These are phyloP conservation scores for Colletotrichum orchidophilum DNA, from an alignment of 2,329 filamentous ascomycete genomes.

Conservation along the genomic window DNA sequence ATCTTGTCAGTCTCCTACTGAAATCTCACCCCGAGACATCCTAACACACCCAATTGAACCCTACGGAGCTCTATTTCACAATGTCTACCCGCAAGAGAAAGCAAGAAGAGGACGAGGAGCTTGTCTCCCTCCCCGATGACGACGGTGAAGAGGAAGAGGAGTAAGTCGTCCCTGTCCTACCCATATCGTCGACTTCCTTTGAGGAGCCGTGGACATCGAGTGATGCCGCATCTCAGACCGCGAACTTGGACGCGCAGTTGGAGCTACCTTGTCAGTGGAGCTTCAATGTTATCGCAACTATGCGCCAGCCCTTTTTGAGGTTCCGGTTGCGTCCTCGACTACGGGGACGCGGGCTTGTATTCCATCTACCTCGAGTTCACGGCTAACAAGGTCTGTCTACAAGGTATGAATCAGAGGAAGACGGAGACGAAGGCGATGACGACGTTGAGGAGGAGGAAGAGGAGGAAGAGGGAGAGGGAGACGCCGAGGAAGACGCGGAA, in stretches of 20 bases:
- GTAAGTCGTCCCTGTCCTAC: slow-evolving; percentile 47
- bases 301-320: not conserved
- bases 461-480: slow-evolving; percentile 45
- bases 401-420: slow-evolving; percentile 52
- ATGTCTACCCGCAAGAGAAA: slow-evolving; percentile 65
- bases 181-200: not conserved
- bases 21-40: not conserved
- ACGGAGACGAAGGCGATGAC: slow-evolving; percentile 51
- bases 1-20: not conserved
- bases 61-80: slow-evolving; percentile 32
- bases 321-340: not conserved
- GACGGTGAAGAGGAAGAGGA: slow-evolving; percentile 63
- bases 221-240: not conserved
- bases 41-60: slow-evolving; percentile 40
- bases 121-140: slow-evolving; percentile 63
- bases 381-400: slow-evolving; percentile 37
- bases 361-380: not conserved
- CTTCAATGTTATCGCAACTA: not conserved
- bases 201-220: not conserved
- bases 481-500: slow-evolving; percentile 41
- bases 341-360: not conserved
- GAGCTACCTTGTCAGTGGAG: not conserved
- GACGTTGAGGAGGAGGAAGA: slow-evolving; percentile 50
- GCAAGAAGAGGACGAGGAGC: slow-evolving; percentile 63
- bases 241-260: not conserved